Conservation (phyloP, 768 basidiomycete genomes). For the Mycena vulgaris region DNA sequence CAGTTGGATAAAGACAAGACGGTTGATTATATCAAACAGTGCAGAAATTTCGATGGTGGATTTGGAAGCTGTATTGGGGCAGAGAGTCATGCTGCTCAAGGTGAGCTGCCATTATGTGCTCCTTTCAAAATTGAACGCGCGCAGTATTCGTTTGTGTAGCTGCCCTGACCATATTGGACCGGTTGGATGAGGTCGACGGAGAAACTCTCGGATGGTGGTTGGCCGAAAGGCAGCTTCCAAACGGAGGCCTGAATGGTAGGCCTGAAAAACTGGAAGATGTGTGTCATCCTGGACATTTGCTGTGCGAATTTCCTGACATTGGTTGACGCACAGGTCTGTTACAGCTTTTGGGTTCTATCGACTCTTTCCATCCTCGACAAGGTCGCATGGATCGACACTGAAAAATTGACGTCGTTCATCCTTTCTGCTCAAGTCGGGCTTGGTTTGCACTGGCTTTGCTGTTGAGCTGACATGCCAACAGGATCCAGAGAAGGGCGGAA, state of each 20-base stretch:
- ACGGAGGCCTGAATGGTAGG: constrained; percentile 95
- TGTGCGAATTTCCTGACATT: not conserved
- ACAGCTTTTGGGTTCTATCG: constrained; percentile 97
- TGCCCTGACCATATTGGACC: constrained; percentile 88
- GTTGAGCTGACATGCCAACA: constrained; percentile 49
- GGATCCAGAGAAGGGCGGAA: constrained; percentile 93
- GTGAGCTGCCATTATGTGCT: constrained; percentile 55
- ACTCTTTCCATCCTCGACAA: constrained; percentile 88
- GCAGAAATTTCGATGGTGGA: constrained; percentile 96
- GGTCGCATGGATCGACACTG: constrained; percentile 88
- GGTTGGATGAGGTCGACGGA: constrained; percentile 83
- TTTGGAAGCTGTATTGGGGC: constrained; percentile 90
- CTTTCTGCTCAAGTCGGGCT: constrained; percentile 84
- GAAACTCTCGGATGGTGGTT: constrained; percentile 95
- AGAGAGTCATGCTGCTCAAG: constrained; percentile 94
- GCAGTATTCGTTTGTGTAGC: constrained; percentile 93
- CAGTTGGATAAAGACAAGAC: constrained; percentile 78
- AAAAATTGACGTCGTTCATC: constrained; percentile 86
- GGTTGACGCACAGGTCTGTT: constrained; percentile 93
- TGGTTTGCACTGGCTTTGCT: not conserved
- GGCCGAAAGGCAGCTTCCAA: constrained; percentile 92
- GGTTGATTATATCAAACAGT: constrained; percentile 79
- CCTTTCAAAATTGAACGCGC: not conserved
- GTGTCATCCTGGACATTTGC: constrained; percentile 45
- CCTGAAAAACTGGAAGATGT: constrained; percentile 99